Percentiles rank a stretch among this genome's conserved stretches.
Conservation (phyloP, 768 basidiomycete genomes). For the Podaxis rugospora region DNA sequence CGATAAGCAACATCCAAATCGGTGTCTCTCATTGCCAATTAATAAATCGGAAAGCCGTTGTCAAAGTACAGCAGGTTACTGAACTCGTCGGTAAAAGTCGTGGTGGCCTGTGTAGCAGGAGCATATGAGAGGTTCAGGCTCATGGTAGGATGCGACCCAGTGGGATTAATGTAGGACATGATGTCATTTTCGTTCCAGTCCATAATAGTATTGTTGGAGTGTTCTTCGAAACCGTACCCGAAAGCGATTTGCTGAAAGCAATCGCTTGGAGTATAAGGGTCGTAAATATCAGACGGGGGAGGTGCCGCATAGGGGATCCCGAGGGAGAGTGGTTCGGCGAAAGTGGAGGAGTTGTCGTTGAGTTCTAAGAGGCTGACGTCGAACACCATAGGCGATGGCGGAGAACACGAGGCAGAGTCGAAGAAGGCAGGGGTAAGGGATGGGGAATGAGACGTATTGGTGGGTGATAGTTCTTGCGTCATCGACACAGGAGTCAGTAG, state of each 20-base stretch:
- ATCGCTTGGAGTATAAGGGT: neutral
- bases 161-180: neutral
- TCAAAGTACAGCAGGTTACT: neutral
- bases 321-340: neutral
- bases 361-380: constrained; percentile 3
- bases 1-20: neutral
- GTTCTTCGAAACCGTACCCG: neutral
- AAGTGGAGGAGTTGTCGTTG: neutral
- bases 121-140: neutral
- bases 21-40: neutral
- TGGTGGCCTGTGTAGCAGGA: neutral
- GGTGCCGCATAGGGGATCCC: neutral
- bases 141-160: neutral
- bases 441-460: neutral
- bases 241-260: neutral
- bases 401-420: neutral
- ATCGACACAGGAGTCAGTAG: neutral
- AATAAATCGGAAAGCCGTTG: neutral
- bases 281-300: neutral
- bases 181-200: neutral
- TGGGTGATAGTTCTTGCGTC: neutral
- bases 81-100: neutral
- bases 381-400: neutral
- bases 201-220: neutral
- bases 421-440: neutral